Evolutionary conservation across 495 filamentous ascomycete species (phyloP).

Genomic region (Penicillium coprophilum): DNA sequence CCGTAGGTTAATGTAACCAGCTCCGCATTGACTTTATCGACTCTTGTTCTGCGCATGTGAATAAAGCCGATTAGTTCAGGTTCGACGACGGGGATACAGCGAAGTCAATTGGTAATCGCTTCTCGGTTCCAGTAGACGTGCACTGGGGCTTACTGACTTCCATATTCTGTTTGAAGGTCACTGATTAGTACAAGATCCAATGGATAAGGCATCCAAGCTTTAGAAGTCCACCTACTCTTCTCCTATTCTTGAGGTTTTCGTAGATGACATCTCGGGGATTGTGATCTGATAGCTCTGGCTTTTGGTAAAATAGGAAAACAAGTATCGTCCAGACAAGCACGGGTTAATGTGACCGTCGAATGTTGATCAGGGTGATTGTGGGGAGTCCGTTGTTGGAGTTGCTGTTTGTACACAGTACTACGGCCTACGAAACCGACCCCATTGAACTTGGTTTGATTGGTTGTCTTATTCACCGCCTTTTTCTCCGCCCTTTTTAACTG

Average conservation of each 20-base stretch:
- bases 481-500: not conserved
- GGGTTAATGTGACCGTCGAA: slow-evolving; percentile 16
- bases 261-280: slow-evolving; percentile 57
- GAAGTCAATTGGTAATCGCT: not conserved
- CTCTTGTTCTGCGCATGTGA: slow-evolving; percentile 48
- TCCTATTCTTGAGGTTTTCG: slow-evolving; percentile 86
- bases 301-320: not conserved
- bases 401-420: slow-evolving; percentile 11
- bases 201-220: slow-evolving; percentile 6
- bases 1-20: slow-evolving; percentile 97
- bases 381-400: slow-evolving; percentile 27
- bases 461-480: not conserved
- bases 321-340: not conserved
- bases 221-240: slow-evolving; percentile 81
- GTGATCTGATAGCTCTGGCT: not conserved
- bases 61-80: slow-evolving; percentile 12
- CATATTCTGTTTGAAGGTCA: slow-evolving; percentile 65
- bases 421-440: not conserved
- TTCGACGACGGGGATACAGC: slow-evolving; percentile 1
- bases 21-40: slow-evolving; percentile 83
- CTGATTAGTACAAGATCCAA: slow-evolving; percentile 31
- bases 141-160: slow-evolving; percentile 71
- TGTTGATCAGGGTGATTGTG: slow-evolving; percentile 23
- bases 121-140: not conserved
- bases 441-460: not conserved